These are phyloP conservation scores for Magnaporthales sp. DNA, from an alignment of 2,329 filamentous ascomycete species.

Conservation along the genomic window DNA sequence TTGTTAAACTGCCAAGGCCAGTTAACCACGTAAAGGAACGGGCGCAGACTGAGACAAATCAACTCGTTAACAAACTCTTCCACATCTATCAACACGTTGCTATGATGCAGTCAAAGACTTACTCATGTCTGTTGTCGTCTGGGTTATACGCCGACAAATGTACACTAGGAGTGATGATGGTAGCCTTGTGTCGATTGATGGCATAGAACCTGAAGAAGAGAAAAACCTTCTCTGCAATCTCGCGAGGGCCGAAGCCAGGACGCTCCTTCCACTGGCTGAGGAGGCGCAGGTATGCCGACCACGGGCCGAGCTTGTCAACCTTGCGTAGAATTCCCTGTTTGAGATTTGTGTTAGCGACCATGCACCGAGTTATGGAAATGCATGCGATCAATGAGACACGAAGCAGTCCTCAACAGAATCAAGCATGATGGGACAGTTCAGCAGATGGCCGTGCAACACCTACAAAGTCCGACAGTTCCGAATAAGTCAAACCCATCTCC, in stretches of 20 bases:
- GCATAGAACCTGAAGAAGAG: slow-evolving; percentile 41
- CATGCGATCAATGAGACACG: not conserved
- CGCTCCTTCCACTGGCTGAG: slow-evolving; percentile 27
- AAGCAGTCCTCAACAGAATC: not conserved
- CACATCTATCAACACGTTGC: not conserved
- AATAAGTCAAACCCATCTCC: slow-evolving; percentile 36
- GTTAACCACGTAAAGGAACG: slow-evolving; percentile 29
- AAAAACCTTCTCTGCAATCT: slow-evolving; percentile 34
- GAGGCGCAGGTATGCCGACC: slow-evolving; percentile 28
- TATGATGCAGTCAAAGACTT: not conserved
- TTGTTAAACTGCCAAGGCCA: slow-evolving; percentile 32
- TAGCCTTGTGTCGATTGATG: slow-evolving; percentile 59
- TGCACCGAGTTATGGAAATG: too few relatives aligned
- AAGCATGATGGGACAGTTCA: too few relatives aligned
- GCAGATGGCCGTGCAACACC: too few relatives aligned
- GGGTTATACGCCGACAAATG: slow-evolving; percentile 31
- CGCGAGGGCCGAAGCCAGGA: slow-evolving; percentile 18
- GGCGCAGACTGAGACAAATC: slow-evolving; percentile 18
- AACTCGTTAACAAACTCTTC: not conserved
- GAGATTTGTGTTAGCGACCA: not conserved
- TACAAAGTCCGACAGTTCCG: slow-evolving; percentile 28
- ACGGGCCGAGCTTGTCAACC: slow-evolving; percentile 31
- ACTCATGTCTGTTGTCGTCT: slow-evolving; percentile 30
- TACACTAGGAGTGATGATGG: slow-evolving; percentile 47
- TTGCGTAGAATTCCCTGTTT: slow-evolving; percentile 22